Conservation (phyloP, 2,329 filamentous ascomycete species). For the Apiospora sp. region DNA sequence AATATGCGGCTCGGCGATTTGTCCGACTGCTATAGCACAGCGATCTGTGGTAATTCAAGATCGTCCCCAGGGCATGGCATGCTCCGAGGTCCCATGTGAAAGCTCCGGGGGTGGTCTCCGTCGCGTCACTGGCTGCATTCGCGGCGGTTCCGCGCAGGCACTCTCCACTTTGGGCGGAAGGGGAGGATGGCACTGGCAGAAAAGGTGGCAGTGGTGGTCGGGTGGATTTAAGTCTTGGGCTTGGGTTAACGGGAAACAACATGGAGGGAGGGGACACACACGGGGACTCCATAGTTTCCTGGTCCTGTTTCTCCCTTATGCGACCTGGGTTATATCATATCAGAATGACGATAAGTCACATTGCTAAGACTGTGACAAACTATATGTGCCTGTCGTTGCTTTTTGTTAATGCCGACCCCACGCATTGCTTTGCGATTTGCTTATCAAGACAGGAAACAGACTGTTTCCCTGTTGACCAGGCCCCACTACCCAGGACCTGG, state of each 20-base stretch:
- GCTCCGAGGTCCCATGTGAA: constrained; percentile 15
- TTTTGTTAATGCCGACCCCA: neutral
- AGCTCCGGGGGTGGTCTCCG: neutral
- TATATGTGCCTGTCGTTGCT: neutral
- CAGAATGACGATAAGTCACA: constrained; percentile 20
- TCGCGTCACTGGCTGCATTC: neutral
- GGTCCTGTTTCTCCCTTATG: neutral
- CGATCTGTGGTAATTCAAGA: constrained; percentile 10
- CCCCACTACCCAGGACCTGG: neutral
- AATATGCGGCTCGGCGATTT: neutral
- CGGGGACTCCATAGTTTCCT: constrained; percentile 6
- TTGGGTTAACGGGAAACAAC: constrained; percentile 1
- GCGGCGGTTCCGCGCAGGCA: neutral
- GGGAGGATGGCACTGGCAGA: neutral
- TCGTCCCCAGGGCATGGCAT: constrained; percentile 6
- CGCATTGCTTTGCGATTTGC: neutral
- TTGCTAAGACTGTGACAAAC: neutral
- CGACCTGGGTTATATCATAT: constrained; percentile 1
- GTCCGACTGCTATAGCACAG: neutral
- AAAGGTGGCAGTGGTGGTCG: neutral
- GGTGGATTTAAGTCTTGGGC: too few species aligned
- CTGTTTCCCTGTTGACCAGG: neutral
- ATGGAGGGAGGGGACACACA: neutral
- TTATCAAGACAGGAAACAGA: neutral
- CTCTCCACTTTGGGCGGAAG: constrained; percentile 1